These are phyloP conservation scores for Linum tenue DNA, from an alignment of 345 rosid genomes.

Conservation along the genomic window DNA sequence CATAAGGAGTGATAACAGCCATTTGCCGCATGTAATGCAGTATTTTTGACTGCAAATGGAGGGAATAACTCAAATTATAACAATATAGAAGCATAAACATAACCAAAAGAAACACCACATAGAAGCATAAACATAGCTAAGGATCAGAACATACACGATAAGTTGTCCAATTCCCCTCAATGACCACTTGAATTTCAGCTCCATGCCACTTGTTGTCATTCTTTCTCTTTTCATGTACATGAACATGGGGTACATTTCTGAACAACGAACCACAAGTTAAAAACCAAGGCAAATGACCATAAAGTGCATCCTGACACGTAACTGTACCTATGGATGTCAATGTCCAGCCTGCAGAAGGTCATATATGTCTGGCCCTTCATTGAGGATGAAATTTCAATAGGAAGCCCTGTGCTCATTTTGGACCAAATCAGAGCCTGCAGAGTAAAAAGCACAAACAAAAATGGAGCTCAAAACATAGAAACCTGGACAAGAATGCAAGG, in stretches of 20 bases:
- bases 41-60: constrained; percentile 72
- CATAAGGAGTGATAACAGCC: constrained; percentile 98
- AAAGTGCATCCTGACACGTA: background rate
- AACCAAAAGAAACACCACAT: constrained; percentile 7
- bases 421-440: constrained; percentile 97
- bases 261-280: constrained; percentile 11
- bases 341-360: constrained; percentile 88
- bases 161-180: constrained; percentile 98
- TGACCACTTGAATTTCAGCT: constrained; percentile 89
- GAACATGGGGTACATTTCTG: constrained; percentile 91
- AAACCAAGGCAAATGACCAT: background rate
- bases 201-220: constrained; percentile 78
- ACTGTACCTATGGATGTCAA: constrained; percentile 79
- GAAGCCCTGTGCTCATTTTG: constrained; percentile 98
- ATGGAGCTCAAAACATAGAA: background rate
- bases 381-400: constrained; percentile 85
- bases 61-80: background rate
- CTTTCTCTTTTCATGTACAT: constrained; percentile 68
- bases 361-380: constrained; percentile 69
- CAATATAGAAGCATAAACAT: constrained; percentile 7
- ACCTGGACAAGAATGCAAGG: constrained; percentile 6
- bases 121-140: background rate
- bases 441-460: background rate
- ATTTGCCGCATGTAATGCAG: constrained; percentile 97
- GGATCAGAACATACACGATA: constrained; percentile 50